A percentile compares a stretch with the other conserved stretches of the same genome.
Conservation (phyloP, 2,329 filamentous ascomycete species). For the Juglanconis oblonga region DNA sequence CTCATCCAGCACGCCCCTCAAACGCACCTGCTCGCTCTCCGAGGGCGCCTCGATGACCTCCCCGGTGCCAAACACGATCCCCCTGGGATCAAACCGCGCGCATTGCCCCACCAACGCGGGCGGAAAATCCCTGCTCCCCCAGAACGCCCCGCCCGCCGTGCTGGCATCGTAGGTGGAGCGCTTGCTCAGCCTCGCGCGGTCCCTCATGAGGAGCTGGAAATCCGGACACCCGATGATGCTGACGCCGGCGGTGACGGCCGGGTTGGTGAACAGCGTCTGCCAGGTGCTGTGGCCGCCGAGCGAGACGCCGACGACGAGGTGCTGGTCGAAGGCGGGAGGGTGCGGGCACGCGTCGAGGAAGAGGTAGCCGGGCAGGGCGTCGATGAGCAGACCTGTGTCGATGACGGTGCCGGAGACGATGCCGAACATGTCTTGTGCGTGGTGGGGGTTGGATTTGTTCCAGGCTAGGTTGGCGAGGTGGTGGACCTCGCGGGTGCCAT, state of each 20-base stretch:
- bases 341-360: slow-evolving; percentile 43
- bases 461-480: slow-evolving; percentile 72
- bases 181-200: slow-evolving; percentile 72
- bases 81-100: slow-evolving; percentile 69
- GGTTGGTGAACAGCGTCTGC: slow-evolving; percentile 77
- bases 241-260: slow-evolving; percentile 73
- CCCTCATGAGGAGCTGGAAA: slow-evolving; percentile 70
- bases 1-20: slow-evolving; percentile 44
- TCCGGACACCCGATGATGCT: slow-evolving; percentile 88
- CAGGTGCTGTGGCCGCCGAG: slow-evolving; percentile 86
- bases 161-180: slow-evolving; percentile 56
- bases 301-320: slow-evolving; percentile 78
- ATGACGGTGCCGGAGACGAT: slow-evolving; percentile 68
- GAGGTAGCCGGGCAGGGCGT: slow-evolving; percentile 73
- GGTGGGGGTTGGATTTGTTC: slow-evolving; percentile 72
- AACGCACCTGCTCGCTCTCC: slow-evolving; percentile 37
- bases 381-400: slow-evolving; percentile 75
- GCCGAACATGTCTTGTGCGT: slow-evolving; percentile 91
- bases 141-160: slow-evolving; percentile 59
- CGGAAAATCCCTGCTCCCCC: slow-evolving; percentile 79
- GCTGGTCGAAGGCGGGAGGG: slow-evolving; percentile 47
- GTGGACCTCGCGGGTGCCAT: slow-evolving; percentile 71
- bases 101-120: slow-evolving; percentile 61
- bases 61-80: slow-evolving; percentile 61
- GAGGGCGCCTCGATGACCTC: slow-evolving; percentile 31